Conservation (phyloP, 176 grass and related monocot species). For the Miscanthus lutarioriparius region DNA sequence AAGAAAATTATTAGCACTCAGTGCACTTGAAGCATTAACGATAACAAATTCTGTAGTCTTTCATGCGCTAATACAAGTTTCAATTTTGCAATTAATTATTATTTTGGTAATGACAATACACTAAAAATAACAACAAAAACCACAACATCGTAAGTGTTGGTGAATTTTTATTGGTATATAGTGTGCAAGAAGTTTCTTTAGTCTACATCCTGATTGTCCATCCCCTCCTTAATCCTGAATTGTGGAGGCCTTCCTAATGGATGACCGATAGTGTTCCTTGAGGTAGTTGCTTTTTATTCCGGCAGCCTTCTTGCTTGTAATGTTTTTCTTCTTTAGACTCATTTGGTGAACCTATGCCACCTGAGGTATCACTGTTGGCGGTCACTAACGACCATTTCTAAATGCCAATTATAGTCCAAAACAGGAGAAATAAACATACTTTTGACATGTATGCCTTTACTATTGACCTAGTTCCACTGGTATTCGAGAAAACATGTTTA, state of each 20-base stretch:
- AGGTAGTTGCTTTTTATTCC: background rate
- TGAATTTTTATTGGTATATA: background rate
- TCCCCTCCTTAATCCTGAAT: background rate
- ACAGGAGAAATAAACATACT: no score
- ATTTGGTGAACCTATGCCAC: background rate
- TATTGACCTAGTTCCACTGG: no score
- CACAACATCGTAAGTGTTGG: background rate
- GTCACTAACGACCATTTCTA: no score
- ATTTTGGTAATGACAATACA: background rate
- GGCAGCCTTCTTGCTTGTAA: background rate
- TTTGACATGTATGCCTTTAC: no score
- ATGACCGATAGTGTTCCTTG: no score
- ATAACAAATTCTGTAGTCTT: background rate
- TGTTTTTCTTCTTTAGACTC: background rate
- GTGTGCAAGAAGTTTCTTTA: background rate
- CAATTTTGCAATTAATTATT: background rate
- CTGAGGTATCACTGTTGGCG: background rate
- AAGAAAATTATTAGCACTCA: background rate
- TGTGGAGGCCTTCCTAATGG: background rate
- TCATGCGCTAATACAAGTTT: background rate
- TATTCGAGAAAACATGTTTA: no score
- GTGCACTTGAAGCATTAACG: background rate
- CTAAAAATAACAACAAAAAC: background rate
- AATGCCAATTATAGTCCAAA: no score
- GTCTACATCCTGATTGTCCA: background rate